Evolutionary conservation across 768 basidiomycete genomes (phyloP), one percentile per base, ranked within the genome.

Genomic region (Mycena pura): DNA sequence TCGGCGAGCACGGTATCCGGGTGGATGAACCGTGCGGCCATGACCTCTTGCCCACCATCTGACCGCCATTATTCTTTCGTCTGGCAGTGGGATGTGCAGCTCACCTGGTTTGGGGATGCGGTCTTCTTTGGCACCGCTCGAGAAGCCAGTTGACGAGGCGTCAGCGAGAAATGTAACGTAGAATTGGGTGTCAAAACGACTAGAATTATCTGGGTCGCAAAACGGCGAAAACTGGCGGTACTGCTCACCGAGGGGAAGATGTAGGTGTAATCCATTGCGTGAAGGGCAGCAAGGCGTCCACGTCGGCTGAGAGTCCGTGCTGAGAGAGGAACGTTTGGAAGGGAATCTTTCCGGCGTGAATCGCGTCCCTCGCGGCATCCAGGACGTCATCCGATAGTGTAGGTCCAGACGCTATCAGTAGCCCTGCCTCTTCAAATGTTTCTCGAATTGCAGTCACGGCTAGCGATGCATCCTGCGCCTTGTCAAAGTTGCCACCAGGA

Each of bases 261-360:
- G 72, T 69, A n/a, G 90, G 90, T 2, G 90, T 91, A 49, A 90
- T 80, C 90, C 90, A 92, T 66, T 86, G 79, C 2, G 89, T 91
- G 70, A 92, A 90, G 1, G 88, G 88, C n/a, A 88, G 68, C 19
- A 92, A 74, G 1, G 80, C 74, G 14, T 75, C 69, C 9, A 75
- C 63, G 64, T 86, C 83, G 3, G 82, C 71, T 31, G 69, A 72
- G 54, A 91, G 74, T 10, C 71, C 44, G 59, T 85, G 71, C 19
- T 77, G 69, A 9, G 71, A 65, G 17, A 91, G 78, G 68, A 91
- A 91, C 7, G 78, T 70, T 13, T 76, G 71, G 69, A 90, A 91
- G 6, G 74, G 68, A 25, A 77, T 71, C 57, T 76, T 76, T 67
- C 83, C 82, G 17, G 82, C 70, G 65, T 90, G 87, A 22, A 91